These are phyloP conservation scores for Talinum fruticosum DNA, from an alignment of 148 eudicot species.

Conservation along the genomic window DNA sequence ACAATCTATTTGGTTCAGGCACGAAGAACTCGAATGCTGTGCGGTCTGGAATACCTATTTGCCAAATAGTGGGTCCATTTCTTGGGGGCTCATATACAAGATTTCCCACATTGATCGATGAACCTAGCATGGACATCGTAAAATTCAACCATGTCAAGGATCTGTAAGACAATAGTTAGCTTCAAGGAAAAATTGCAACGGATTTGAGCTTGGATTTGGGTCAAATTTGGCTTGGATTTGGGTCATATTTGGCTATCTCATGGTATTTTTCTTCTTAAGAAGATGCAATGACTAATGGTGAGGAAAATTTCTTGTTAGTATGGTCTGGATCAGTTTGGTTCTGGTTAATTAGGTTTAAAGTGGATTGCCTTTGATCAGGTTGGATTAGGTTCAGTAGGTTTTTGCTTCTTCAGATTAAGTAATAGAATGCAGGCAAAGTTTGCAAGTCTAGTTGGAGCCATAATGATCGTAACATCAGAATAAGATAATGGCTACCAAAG, in stretches of 20 bases:
- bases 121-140: constrained; percentile 35
- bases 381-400: no score
- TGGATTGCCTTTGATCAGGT: no score
- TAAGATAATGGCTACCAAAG: background rate
- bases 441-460: background rate
- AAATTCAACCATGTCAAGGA: background rate
- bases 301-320: background rate
- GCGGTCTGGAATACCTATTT: constrained; percentile 82
- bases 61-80: constrained; percentile 77
- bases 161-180: background rate
- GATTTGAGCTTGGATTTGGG: background rate
- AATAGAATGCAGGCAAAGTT: background rate
- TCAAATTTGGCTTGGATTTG: background rate
- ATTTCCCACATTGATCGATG: constrained; percentile 30
- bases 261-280: background rate
- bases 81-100: constrained; percentile 56
- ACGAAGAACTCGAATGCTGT: constrained; percentile 73
- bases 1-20: constrained; percentile 47
- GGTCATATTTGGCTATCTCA: background rate
- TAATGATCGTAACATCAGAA: background rate
- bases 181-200: background rate
- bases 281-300: background rate
- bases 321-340: no score
- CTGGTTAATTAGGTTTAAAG: no score
- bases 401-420: no score